Evolutionary conservation across 257 asterid genomes (phyloP).

Genomic region (Nicotiana noctiflora): DNA sequence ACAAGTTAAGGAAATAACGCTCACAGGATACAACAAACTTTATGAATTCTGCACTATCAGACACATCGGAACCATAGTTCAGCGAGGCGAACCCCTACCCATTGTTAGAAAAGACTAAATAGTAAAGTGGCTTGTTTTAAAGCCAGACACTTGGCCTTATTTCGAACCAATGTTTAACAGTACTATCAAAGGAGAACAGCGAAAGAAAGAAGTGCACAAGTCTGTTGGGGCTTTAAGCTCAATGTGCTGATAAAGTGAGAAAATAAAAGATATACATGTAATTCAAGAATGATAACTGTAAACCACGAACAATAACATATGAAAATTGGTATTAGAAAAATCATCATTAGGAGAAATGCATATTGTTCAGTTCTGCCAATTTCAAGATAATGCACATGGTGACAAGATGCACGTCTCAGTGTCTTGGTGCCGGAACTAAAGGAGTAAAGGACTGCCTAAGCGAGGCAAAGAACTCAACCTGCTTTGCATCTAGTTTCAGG

Average conservation of each 20-base stretch:
- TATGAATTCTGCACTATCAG: not conserved
- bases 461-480: not conserved
- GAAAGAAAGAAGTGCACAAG: not conserved
- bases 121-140: not conserved
- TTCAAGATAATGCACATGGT: not conserved
- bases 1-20: not conserved
- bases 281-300: not conserved
- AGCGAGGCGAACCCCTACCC: not conserved
- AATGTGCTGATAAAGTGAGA: not conserved
- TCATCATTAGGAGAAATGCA: not conserved
- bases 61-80: not conserved
- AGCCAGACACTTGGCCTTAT: not conserved
- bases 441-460: not conserved
- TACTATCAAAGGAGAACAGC: not conserved
- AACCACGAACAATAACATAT: not conserved
- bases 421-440: not conserved
- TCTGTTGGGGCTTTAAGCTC: conserved; percentile 1
- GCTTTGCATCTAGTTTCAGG: not conserved
- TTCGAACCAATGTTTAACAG: not conserved
- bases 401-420: not conserved
- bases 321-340: not conserved
- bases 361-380: not conserved
- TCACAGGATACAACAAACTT: not conserved
- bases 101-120: not conserved
- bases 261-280: not conserved